phyloP scores from a whole-genome alignment of 2,329 filamentous ascomycete genomes.

The Pezicula carpinea region DNA sequence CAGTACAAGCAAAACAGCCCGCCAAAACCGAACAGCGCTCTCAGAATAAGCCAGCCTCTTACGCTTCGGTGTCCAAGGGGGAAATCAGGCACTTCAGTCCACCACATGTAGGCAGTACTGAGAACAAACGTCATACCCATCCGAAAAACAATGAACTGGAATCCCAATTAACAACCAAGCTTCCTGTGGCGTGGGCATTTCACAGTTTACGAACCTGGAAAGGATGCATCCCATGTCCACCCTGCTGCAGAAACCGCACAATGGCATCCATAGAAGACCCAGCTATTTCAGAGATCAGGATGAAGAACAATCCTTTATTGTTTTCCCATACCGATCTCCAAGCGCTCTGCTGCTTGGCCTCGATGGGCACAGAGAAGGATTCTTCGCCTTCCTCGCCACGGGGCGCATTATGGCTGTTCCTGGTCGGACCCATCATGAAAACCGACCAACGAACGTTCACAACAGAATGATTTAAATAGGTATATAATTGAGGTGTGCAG shows the following conservation, averaged over 20 bases:
- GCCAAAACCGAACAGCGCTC: conserved; percentile 69
- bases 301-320: conserved; percentile 70
- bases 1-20: conserved; percentile 62
- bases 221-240: conserved; percentile 70
- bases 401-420: no score
- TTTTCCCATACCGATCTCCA: conserved; percentile 46
- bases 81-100: conserved; percentile 60
- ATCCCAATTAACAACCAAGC: background rate
- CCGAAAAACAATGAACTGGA: conserved; percentile 25
- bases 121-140: conserved; percentile 25
- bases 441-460: no score
- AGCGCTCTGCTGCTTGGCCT: background rate
- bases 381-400: no score
- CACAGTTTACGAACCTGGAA: conserved; percentile 58
- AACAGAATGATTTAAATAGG: no score
- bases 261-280: conserved; percentile 81
- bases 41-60: conserved; percentile 59
- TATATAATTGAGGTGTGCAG: no score
- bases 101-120: conserved; percentile 64
- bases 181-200: background rate
- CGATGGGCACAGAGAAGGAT: no score
- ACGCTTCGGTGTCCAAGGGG: conserved; percentile 66
- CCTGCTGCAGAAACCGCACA: conserved; percentile 69
- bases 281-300: conserved; percentile 73
- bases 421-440: no score